Evolutionary conservation across 495 filamentous ascomycete genomes (phyloP), one percentile per base, ranked within the genome.

Genomic region (Aspergillus biplanus): DNA sequence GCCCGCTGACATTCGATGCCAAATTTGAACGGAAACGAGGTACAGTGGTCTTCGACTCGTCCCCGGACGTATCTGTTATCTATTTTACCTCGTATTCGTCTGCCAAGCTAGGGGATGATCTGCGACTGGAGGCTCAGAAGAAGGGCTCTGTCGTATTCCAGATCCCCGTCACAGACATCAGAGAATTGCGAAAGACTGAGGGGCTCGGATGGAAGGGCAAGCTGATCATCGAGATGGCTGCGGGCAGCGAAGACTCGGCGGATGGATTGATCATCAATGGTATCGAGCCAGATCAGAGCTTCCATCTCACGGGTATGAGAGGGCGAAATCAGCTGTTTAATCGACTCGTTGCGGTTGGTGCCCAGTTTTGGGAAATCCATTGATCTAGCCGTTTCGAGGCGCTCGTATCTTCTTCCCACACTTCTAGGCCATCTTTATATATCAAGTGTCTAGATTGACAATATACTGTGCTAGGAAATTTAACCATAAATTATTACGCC

Each of bases 141-240:
- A 73, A 72, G 31, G 67, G 69, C 0, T 68, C 72, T n/a, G 76
- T 78, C 11, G 34, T 77, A 16, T 84, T 83, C 49, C 74, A 71
- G 35, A 76, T 88, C 8, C 78, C 85, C 0, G 69, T 90, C 12
- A 76, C 77, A 5, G 84, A 89, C 8, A 86, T 90, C 56, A 69
- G 58, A 39, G 90, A 93, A 65, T 61, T 96, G 48, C 89, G 87
- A 75, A 96, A 96, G 77, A 79, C 92, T 4, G 92, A 92, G 16
- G 92, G 92, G 0, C 79, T 92, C 58, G 92, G 92, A 1, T 96
- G 91, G 92, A 96, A 96, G 75, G 86, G 88, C 8, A 95, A 92
- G 79, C 73, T 95, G 49, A 86, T 95, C 44, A 89, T 96, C 12
- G 90, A 90, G 9, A 90, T 92, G 89, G 86, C 89, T 2, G 80